Base-by-base conservation (phyloP, 257 asterid species). In the Solanum peruvianum region DNA sequence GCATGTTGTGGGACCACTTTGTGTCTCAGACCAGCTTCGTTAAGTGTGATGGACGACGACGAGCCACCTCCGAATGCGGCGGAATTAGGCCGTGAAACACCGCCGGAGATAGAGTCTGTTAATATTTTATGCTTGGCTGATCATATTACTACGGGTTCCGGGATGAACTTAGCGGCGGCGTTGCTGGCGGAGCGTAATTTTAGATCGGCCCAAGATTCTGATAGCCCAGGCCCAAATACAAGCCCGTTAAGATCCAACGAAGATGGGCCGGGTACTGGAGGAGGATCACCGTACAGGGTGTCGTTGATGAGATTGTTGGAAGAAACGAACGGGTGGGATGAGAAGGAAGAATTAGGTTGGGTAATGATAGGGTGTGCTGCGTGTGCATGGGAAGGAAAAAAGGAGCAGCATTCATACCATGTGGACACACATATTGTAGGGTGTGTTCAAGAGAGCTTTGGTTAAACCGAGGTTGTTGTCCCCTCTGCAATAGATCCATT, bases 391-490 rank as follows among this genome's bases (percentile, higher is more conserved):
- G 94, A 89, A 94, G 98, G 91, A 94, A 91, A 75, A 97, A 92
- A 73, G 98, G 95, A 0, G 99, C 98, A 56, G 98, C 99, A 6
- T 94, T 97, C 90, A 95, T 97, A 85, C 99, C 99, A 85, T 97
- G 99, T 91, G 99, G 99, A 11, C 99, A 97, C 91, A 94, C 98
- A 47, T 97, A 93, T 90, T 97, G 99, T 89, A 91, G 98, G 82
- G 95, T 93, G 90, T 97, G 99, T 89, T 92, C 98, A n/a, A 93
- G 98, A 77, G 98, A 97, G 90, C 2, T 95, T 89, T 91, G 99
- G 98, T 56, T 93, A 88, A 95, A 91, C 87, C 98, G 99, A 93
- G 98, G 98, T 1, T 73, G 89, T 33, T 97, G 99, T 92, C 98
- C 99, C 91, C 98, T 97, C 37, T 97, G 99, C 92, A 97, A 93